phyloP scores from a whole-genome alignment of 768 basidiomycete species.

The Cyathus striatus region DNA sequence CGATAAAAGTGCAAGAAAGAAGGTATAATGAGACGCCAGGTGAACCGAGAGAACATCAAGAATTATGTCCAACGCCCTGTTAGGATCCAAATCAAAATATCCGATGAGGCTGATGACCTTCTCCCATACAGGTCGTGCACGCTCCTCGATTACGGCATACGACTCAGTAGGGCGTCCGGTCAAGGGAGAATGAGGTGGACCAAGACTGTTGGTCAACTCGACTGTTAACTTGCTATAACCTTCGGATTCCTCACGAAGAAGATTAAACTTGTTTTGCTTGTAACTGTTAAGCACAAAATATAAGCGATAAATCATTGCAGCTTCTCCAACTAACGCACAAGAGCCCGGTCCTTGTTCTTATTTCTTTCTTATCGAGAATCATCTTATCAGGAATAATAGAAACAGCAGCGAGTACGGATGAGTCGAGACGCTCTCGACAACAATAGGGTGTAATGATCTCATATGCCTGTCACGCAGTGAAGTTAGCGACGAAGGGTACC shows the following conservation, averaged over 20 bases:
- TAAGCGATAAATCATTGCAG: conserved; percentile 3
- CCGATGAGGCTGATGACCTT: conserved; percentile 86
- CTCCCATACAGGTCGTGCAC: conserved; percentile 72
- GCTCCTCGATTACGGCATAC: conserved; percentile 49
- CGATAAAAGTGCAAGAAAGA: conserved; percentile 83
- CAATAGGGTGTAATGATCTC: conserved; percentile 53
- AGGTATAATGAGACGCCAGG: conserved; percentile 75
- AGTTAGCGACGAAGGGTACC: conserved; percentile 2
- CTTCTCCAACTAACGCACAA: conserved; percentile 50
- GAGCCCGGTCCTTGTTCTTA: conserved; percentile 72
- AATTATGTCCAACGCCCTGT: conserved; percentile 88
- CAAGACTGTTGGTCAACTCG: conserved; percentile 75
- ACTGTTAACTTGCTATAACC: conserved; percentile 92
- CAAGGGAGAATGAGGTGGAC: conserved; percentile 63
- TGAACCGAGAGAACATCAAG: conserved; percentile 87
- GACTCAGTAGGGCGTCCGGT: conserved; percentile 67
- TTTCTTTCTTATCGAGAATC: conserved; percentile 72
- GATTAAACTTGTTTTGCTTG: conserved; percentile 98
- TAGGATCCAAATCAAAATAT: conserved; percentile 95
- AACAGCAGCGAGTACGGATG: conserved; percentile 52
- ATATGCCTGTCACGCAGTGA: conserved; percentile 35
- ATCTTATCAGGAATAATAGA: conserved; percentile 67
- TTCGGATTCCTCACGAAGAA: conserved; percentile 95
- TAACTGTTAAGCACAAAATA: conserved; percentile 50
- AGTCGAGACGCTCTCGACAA: conserved; percentile 75